Evolutionary conservation across 306 rosid species (phyloP).

Genomic region (Pyrus pyrifolia): DNA sequence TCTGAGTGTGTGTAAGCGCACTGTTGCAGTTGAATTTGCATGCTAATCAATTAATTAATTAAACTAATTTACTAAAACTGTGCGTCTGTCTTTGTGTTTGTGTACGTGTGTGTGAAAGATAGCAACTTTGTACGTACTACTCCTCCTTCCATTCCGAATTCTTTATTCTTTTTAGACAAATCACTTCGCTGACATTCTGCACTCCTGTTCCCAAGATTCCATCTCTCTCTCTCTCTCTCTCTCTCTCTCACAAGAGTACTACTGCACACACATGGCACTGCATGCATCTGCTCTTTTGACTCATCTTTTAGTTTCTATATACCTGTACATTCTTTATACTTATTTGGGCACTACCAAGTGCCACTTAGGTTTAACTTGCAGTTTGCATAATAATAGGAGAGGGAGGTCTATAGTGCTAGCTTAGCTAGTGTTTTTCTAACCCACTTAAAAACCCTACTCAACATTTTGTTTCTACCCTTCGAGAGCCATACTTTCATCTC

Average conservation of each 20-base stretch:
- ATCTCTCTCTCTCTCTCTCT: neutral
- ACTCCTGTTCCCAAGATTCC: slow-evolving; percentile 49
- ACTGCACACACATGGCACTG: neutral
- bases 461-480: too few relatives aligned
- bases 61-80: neutral
- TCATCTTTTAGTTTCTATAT: neutral
- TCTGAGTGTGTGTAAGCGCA: neutral
- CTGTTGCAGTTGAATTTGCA: neutral
- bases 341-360: neutral
- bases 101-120: slow-evolving; percentile 10
- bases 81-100: slow-evolving; percentile 14
- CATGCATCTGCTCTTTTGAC: slow-evolving; percentile 19
- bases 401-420: too few relatives aligned
- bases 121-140: slow-evolving; percentile 30
- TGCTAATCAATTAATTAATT: neutral
- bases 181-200: slow-evolving; percentile 72
- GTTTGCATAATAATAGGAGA: neutral
- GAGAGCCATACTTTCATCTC: too few relatives aligned
- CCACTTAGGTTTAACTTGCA: neutral
- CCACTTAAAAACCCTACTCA: too few relatives aligned
- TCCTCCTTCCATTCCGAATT: slow-evolving; percentile 18
- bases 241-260: neutral
- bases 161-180: slow-evolving; percentile 39
- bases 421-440: too few relatives aligned
- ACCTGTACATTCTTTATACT: neutral